Conservation (phyloP, 2,329 filamentous ascomycete genomes). For the Gliomastix tumulicola region DNA sequence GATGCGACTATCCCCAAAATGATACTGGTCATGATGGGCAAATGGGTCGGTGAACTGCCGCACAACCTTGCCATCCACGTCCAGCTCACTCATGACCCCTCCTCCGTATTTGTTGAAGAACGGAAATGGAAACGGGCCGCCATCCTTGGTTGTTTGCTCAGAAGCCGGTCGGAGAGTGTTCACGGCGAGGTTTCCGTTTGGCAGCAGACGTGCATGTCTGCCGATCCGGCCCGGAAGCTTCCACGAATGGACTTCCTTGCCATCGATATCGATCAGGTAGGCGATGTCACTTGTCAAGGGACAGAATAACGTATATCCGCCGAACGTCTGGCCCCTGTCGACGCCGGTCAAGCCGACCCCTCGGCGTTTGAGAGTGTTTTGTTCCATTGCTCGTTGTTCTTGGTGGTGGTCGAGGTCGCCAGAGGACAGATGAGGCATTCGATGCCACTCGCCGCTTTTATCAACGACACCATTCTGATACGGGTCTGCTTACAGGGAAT, state of each 20-base stretch:
- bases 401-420: no score
- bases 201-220: constrained; percentile 15
- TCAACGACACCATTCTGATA: no score
- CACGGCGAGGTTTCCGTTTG: constrained; percentile 19
- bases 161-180: constrained; percentile 13
- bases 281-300: constrained; percentile 16
- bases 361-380: constrained; percentile 19
- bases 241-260: constrained; percentile 17
- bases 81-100: constrained; percentile 19
- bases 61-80: constrained; percentile 12
- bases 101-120: constrained; percentile 22
- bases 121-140: constrained; percentile 14
- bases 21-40: constrained; percentile 19
- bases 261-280: constrained; percentile 17
- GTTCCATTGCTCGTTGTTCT: no score
- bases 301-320: constrained; percentile 19
- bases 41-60: constrained; percentile 16
- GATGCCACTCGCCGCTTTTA: no score
- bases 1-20: constrained; percentile 16
- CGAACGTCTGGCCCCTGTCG: constrained; percentile 14
- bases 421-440: no score
- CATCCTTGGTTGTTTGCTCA: constrained; percentile 10
- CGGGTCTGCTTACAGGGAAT: no score
- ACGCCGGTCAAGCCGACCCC: constrained; percentile 17
- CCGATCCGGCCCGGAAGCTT: constrained; percentile 18